Percentiles rank a stretch among this genome's conserved stretches.
Evolutionary conservation across 345 rosid genomes (phyloP).

Genomic region (Sisymbrium altissimum): DNA sequence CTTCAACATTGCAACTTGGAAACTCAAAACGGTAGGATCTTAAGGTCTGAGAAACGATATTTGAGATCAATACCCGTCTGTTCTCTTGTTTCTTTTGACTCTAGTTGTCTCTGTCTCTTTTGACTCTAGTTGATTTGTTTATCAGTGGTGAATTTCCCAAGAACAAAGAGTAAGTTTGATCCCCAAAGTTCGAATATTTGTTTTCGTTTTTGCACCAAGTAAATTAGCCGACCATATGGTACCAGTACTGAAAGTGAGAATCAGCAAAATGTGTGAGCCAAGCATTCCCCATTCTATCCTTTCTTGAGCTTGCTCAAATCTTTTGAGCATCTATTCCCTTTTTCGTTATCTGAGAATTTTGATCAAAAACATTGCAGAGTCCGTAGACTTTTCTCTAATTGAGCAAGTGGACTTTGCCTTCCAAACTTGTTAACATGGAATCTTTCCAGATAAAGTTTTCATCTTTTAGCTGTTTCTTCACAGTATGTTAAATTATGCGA

Average conservation of each 20-base stretch:
- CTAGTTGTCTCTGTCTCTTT: neutral
- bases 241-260: neutral
- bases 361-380: neutral
- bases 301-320: neutral
- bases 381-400: neutral
- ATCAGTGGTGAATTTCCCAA: neutral
- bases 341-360: neutral
- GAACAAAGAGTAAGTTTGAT: slow-evolving; percentile 14
- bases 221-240: neutral
- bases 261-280: neutral
- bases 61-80: slow-evolving; percentile 6
- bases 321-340: neutral
- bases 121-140: slow-evolving; percentile 15
- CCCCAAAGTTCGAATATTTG: neutral
- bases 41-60: slow-evolving; percentile 1
- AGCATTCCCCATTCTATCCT: neutral
- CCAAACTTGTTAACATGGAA: neutral
- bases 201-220: neutral
- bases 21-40: neutral
- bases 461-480: neutral
- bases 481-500: no score
- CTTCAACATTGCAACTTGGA: slow-evolving; percentile 5
- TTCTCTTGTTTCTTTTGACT: neutral
- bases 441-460: neutral
- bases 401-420: neutral